Evolutionary conservation across 176 grass and related monocot genomes (phyloP).

Genomic region (Pharus latifolius): DNA sequence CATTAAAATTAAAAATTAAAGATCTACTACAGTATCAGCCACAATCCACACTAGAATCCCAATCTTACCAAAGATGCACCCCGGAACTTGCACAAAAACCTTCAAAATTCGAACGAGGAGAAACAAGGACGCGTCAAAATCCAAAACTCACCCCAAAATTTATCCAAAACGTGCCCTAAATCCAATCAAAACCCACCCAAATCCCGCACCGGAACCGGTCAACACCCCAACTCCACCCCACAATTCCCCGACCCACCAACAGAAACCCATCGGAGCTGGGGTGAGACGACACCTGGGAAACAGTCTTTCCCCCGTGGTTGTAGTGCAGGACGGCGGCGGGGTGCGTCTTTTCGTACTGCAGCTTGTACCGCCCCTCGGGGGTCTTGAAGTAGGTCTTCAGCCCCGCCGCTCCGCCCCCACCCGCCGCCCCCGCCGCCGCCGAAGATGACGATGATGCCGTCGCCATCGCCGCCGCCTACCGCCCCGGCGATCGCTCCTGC

Average conservation of each 20-base stretch:
- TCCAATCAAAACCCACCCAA: background rate
- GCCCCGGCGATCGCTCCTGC: background rate
- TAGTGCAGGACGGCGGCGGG: constrained; percentile 63
- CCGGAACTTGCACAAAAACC: too few relatives aligned
- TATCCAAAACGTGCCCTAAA: background rate
- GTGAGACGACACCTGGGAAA: constrained; percentile 58
- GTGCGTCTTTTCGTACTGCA: constrained; percentile 92
- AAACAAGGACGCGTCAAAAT: too few relatives aligned
- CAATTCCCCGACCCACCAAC: constrained; percentile 17
- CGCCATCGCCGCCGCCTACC: constrained; percentile 32
- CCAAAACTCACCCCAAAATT: background rate
- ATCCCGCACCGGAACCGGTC: constrained; percentile 16
- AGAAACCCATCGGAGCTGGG: constrained; percentile 1
- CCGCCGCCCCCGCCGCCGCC: constrained; percentile 16
- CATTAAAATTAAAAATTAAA: background rate
- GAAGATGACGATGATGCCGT: constrained; percentile 27
- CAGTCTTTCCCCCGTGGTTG: constrained; percentile 64
- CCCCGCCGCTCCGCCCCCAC: constrained; percentile 21
- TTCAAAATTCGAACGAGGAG: too few relatives aligned
- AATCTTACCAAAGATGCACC: background rate
- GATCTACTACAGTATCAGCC: background rate
- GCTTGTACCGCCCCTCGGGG: constrained; percentile 88
- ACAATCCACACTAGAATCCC: background rate
- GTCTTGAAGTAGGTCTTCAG: constrained; percentile 97
- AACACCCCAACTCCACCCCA: constrained; percentile 1